Conservation (phyloP, 1,284 basidiomycete species). For the Ustilago bromivora region DNA sequence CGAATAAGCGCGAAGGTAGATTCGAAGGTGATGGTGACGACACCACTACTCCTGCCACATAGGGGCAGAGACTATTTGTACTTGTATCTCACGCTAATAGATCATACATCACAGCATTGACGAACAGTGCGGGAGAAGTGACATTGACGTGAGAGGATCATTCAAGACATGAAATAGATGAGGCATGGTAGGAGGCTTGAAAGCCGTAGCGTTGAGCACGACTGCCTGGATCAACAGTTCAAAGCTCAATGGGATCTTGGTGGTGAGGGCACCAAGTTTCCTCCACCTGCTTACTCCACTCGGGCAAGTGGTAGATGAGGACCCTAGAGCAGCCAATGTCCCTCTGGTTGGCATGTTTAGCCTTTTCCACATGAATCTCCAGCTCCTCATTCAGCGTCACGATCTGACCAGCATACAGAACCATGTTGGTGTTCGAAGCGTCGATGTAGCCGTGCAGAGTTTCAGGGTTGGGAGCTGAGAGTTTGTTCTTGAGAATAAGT, state of each 20-base stretch:
- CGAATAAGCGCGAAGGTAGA: conserved; percentile 7
- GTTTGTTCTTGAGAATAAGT: background rate
- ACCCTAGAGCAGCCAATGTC: conserved; percentile 13
- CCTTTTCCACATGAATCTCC: conserved; percentile 18
- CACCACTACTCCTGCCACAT: conserved; percentile 24
- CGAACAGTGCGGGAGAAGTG: background rate
- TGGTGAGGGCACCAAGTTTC: conserved; percentile 24
- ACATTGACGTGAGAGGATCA: background rate
- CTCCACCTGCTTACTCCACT: conserved; percentile 7
- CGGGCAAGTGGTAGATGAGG: conserved; percentile 11
- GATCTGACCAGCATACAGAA: conserved; percentile 24
- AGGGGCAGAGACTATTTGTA: conserved; percentile 18
- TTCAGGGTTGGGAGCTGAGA: conserved; percentile 1
- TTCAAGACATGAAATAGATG: background rate
- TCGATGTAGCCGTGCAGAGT: background rate
- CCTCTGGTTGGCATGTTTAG: background rate
- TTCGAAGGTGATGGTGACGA: conserved; percentile 20
- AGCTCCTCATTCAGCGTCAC: conserved; percentile 15
- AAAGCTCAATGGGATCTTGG: conserved; percentile 24
- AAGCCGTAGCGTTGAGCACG: background rate
- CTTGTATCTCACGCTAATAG: background rate
- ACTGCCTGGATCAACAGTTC: background rate
- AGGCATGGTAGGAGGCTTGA: background rate
- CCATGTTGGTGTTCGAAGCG: conserved; percentile 7
- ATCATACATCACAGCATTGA: background rate